Base-by-base conservation (phyloP, 306 rosid genomes). In the Notholithocarpus densiflorus region DNA sequence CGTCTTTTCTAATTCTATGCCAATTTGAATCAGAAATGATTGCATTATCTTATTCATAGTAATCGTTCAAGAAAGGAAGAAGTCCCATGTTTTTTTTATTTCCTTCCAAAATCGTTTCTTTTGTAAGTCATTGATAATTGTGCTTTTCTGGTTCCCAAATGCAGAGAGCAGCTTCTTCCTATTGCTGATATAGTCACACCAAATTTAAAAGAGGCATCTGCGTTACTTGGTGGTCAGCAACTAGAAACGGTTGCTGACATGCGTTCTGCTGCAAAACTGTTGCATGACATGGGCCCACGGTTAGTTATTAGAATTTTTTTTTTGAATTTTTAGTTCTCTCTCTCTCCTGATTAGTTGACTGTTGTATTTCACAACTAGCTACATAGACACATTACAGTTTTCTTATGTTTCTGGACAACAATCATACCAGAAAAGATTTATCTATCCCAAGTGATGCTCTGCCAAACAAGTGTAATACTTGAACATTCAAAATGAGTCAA, bases 101-200 rank as follows among this genome's bases (percentile, higher is more conserved):
- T 32, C 56, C 20, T 17, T 17, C 45, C 1, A 2, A 64, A 31
- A 17, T 29, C 0, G 1, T 29, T 5, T 14, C 69, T 62, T 27
- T 80, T 48, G 53, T 2, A 48, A 48, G 17, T 12, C 71, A 27
- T 26, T 74, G 51, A 65, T 73, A 20, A 56, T 73, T 29, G 9
- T 48, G 31, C 40, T 62, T 79, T 62, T 37, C 45, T 82, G 79
- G 81, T 80, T 87, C 66, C 75, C 84, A 76, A 81, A 61, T 84
- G 84, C 94, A 94, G 98, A 82, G 92, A 92, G 77, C 89, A 89
- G 79, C 92, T 94, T 84, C 84, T 94, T 82, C 98, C 97, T 75
- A 86, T 89, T 87, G 90, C 97, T 40, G 91, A 91, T 84, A 84
- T 94, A 75, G 88, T 92, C 75, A 94, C 98, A 65, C 98, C 98